Evolutionary conservation across 2,329 filamentous ascomycete species (phyloP), one percentile per base, ranked within the genome.

Genomic region (Penicillium rolfsii): DNA sequence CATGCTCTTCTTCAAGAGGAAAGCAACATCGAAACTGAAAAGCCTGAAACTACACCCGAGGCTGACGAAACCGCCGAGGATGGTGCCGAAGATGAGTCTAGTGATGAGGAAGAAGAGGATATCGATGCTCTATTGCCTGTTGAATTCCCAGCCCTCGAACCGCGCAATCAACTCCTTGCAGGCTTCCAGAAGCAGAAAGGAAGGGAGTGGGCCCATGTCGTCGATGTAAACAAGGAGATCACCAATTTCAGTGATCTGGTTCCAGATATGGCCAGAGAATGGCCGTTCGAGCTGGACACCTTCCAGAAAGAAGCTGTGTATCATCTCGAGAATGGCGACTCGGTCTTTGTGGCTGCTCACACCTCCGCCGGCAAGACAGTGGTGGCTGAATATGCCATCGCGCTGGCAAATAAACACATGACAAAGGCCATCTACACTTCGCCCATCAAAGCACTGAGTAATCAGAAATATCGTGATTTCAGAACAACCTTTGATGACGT

Each of bases 301-400:
- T 99, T 99, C 79, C 95, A 99, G 73, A 99, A 99, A 73, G 95
- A 99, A 79, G 95, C 95, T 5, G 91, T 99, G 2, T 99, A 98
- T 74, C 95, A 98, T 77, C 86, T 99, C 3, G 95, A 99, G 74
- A 93, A 90, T 71, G 94, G 95, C 19, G 95, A 99, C 73, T 98
- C 94, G 0, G 95, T 99, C 28, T 99, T 99, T 71, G 95, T 99
- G 54, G 95, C 95, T 9, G 95, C 95, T 0, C 95, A 99, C 74
- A 99, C 95, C 0, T 99, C 95, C 36, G 95, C 95, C 24, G 95
- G 95, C 59, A 99, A 99, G 81, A 99, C 95, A 1, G 95, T 98
- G 0, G 95, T 99, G 14, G 95, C 95, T 30, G 95, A 99, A 75
- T 99, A 99, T 77, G 95, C 94, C 52, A 98, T 99, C 75, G 93